Conservation (phyloP, 805 yeast species). For the Pichia nakasei region DNA sequence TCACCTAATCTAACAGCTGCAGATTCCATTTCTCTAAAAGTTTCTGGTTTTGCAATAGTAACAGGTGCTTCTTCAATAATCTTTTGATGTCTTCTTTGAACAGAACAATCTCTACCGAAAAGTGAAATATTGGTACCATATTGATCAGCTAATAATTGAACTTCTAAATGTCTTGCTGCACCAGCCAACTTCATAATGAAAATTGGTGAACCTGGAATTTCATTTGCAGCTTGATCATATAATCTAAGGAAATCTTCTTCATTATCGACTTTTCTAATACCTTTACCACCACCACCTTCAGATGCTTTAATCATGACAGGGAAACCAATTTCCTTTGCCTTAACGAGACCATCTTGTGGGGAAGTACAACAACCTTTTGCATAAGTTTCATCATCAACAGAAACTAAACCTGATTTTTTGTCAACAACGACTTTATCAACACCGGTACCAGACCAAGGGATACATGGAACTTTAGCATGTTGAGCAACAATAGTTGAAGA, state of each 20-base stretch:
- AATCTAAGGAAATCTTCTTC: slow-evolving; percentile 69
- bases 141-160: slow-evolving; percentile 95
- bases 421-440: slow-evolving; percentile 75
- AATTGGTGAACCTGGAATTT: slow-evolving; percentile 98
- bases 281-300: slow-evolving; percentile 99
- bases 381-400: slow-evolving; percentile 79
- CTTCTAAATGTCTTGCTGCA: slow-evolving; percentile 95
- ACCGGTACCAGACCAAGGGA: slow-evolving; percentile 99
- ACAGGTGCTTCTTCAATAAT: slow-evolving; percentile 99
- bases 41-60: slow-evolving; percentile 79
- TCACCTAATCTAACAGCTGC: slow-evolving; percentile 97
- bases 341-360: slow-evolving; percentile 82
- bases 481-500: slow-evolving; percentile 98
- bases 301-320: slow-evolving; percentile 99
- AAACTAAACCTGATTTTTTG: slow-evolving; percentile 63
- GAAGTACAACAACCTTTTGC: slow-evolving; percentile 78
- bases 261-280: slow-evolving; percentile 90
- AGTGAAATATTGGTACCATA: slow-evolving; percentile 95
- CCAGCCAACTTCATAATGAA: slow-evolving; percentile 98
- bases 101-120: slow-evolving; percentile 99
- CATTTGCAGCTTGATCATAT: slow-evolving; percentile 92
- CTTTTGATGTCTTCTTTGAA: slow-evolving; percentile 98
- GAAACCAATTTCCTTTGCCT: slow-evolving; percentile 85
- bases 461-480: slow-evolving; percentile 96
- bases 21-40: slow-evolving; percentile 86